Conservation (phyloP, 768 basidiomycete species). For the Lentinula raphanica region DNA sequence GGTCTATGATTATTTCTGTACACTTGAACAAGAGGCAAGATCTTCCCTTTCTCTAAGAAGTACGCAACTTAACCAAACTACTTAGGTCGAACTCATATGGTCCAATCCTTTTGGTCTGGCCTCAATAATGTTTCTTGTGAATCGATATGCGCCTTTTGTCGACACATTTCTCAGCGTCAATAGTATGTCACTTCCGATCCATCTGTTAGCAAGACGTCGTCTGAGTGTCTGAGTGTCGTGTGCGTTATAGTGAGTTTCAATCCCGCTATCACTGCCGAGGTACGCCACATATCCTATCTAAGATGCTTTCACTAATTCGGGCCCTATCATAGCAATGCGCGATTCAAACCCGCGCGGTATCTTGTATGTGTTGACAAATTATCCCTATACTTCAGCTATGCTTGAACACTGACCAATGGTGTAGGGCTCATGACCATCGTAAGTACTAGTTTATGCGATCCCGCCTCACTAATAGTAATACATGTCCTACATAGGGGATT, state of each 20-base stretch:
- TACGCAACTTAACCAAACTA: not conserved
- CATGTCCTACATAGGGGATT: too few relatives aligned
- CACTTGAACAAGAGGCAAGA: not conserved
- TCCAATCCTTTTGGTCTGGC: slow-evolving; percentile 16
- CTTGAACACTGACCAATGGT: too few relatives aligned
- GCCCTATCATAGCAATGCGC: not conserved
- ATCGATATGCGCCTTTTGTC: slow-evolving; percentile 28
- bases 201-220: not conserved
- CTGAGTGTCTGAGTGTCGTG: not conserved
- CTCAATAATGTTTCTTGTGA: slow-evolving; percentile 21
- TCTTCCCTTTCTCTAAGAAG: too few relatives aligned
- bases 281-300: not conserved
- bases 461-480: too few relatives aligned
- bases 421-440: not conserved
- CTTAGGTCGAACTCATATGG: slow-evolving; percentile 22
- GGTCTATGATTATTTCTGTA: slow-evolving; percentile 4
- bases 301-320: not conserved
- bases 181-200: not conserved
- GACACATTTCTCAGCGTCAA: slow-evolving; percentile 18
- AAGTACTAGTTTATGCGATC: not conserved
- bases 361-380: not conserved
- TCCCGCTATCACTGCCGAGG: not conserved
- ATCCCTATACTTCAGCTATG: too few relatives aligned
- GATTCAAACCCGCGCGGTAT: not conserved
- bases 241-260: slow-evolving; percentile 4